phyloP scores from a whole-genome alignment of 257 asterid genomes.

The Solanum rostratum region DNA sequence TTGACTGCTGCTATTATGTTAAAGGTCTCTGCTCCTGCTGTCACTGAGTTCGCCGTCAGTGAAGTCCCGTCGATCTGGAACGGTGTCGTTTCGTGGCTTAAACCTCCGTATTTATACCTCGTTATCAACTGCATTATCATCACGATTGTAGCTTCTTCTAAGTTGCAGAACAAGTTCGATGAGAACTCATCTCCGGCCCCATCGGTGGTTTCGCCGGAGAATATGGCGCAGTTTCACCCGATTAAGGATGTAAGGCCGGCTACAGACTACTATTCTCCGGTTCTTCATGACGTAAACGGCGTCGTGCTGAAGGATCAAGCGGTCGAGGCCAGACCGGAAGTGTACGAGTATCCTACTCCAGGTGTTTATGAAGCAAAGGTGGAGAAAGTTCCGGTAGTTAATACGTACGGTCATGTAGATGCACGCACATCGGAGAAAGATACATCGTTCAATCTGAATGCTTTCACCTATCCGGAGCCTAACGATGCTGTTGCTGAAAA shows the following conservation, averaged over 20 bases:
- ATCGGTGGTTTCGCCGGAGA: not conserved
- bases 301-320: constrained; percentile 5
- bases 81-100: constrained; percentile 59
- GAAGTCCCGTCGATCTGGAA: constrained; percentile 54
- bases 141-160: constrained; percentile 65
- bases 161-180: constrained; percentile 36
- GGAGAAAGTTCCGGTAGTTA: constrained; percentile 7
- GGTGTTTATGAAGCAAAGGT: constrained; percentile 3
- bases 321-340: not conserved
- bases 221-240: not conserved
- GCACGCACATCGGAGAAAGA: not conserved
- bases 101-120: constrained; percentile 75
- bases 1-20: constrained; percentile 50
- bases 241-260: not conserved
- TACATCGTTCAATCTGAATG: not conserved
- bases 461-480: constrained; percentile 1
- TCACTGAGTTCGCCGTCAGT: constrained; percentile 34
- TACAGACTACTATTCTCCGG: not conserved
- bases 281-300: not conserved
- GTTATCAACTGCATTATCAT: constrained; percentile 72
- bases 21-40: constrained; percentile 31
- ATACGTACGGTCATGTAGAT: not conserved
- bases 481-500: constrained; percentile 10
- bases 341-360: not conserved
- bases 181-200: constrained; percentile 1